phyloP scores from a whole-genome alignment of 2,329 filamentous ascomycete species.

The Colletotrichum liriopes region DNA sequence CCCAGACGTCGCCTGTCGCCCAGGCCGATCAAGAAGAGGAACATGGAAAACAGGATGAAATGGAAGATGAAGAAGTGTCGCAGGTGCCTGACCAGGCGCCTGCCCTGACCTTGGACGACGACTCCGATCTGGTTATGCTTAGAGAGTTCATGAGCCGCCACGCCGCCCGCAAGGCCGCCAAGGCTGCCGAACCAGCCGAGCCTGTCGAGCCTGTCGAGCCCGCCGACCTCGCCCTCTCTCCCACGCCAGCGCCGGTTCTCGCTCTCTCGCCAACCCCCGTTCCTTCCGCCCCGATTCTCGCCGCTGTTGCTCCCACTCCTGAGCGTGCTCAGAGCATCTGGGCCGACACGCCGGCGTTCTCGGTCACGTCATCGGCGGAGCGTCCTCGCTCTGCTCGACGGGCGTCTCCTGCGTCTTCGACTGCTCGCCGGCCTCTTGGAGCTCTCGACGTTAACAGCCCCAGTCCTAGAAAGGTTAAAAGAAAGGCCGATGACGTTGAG shows the following conservation, averaged over 20 bases:
- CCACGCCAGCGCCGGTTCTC: not conserved
- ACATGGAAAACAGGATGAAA: not conserved
- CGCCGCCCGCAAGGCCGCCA: slow-evolving; percentile 52
- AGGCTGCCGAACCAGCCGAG: slow-evolving; percentile 48
- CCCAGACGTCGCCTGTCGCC: not conserved
- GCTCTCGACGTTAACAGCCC: slow-evolving; percentile 57
- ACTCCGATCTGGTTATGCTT: slow-evolving; percentile 29
- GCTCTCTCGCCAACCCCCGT: not conserved
- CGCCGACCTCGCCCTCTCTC: not conserved
- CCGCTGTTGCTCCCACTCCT: slow-evolving; percentile 15
- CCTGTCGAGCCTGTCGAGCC: slow-evolving; percentile 36
- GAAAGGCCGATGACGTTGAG: slow-evolving; percentile 49
- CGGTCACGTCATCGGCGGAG: slow-evolving; percentile 14
- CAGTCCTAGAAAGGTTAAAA: slow-evolving; percentile 55
- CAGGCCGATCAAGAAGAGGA: not conserved
- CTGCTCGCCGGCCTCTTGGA: slow-evolving; percentile 49
- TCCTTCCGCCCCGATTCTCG: slow-evolving; percentile 17
- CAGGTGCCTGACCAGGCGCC: not conserved
- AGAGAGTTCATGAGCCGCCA: slow-evolving; percentile 34
- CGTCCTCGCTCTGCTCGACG: not conserved
- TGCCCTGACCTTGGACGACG: slow-evolving; percentile 5
- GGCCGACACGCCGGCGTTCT: slow-evolving; percentile 18
- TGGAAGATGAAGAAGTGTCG: not conserved
- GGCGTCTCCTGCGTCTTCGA: slow-evolving; percentile 16
- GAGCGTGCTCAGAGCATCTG: slow-evolving; percentile 30